phyloP scores from a whole-genome alignment of 306 rosid species.

The Geum urbanum region DNA sequence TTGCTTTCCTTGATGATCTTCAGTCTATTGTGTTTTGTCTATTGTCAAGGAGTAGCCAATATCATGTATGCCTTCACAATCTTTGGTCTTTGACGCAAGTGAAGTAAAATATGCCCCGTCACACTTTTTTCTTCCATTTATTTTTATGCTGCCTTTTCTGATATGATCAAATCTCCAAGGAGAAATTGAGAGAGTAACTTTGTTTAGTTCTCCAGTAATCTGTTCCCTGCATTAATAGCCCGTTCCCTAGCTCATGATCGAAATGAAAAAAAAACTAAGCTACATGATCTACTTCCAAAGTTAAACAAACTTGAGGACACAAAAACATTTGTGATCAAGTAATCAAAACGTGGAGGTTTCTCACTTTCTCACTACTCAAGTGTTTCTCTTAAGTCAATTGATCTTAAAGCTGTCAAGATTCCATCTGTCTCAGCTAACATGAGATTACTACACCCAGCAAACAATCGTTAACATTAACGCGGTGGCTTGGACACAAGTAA shows the following conservation, averaged over 20 bases:
- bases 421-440: background rate
- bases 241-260: background rate
- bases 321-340: background rate
- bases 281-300: background rate
- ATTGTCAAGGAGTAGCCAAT: no score
- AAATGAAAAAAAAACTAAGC: background rate
- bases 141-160: no score
- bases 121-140: background rate
- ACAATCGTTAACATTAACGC: background rate
- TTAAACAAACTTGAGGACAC: background rate
- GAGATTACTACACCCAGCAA: background rate
- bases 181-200: background rate
- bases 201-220: background rate
- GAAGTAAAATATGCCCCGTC: no score
- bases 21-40: no score
- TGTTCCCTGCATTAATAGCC: background rate
- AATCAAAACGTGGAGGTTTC: background rate
- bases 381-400: background rate
- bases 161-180: background rate
- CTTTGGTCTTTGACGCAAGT: background rate
- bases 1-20: no score
- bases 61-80: no score
- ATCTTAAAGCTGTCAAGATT: slow-evolving; percentile 4
- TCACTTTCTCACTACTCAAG: no score
- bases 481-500: background rate